These are phyloP conservation scores for Casuarina cunninghamiana DNA, from an alignment of 306 rosid species.

Conservation along the genomic window DNA sequence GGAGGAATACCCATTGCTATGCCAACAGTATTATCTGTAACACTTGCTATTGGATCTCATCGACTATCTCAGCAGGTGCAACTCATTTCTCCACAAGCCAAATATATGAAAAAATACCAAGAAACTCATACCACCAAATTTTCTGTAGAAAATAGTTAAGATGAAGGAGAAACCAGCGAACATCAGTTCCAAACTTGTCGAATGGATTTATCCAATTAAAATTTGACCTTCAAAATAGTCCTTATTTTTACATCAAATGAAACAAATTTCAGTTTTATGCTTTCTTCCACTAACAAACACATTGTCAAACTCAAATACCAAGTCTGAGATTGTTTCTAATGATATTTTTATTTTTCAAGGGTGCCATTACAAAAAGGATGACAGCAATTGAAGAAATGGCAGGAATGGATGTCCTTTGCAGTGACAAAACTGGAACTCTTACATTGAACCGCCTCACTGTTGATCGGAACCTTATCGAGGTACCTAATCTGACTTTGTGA, in stretches of 20 bases:
- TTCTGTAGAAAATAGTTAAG: conserved; percentile 14
- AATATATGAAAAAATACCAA: conserved; percentile 5
- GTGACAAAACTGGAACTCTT: conserved; percentile 92
- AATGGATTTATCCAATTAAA: background rate
- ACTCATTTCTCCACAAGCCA: conserved; percentile 5
- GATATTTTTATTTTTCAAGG: conserved; percentile 41
- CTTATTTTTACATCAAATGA: background rate
- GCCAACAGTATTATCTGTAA: conserved; percentile 93
- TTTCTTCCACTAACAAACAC: conserved; percentile 7
- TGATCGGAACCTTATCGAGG: conserved; percentile 77
- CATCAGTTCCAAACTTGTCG: background rate
- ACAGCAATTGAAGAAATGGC: conserved; percentile 98
- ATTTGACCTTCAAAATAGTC: conserved; percentile 6
- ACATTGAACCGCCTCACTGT: conserved; percentile 81
- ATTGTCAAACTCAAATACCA: background rate
- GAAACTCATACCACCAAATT: background rate
- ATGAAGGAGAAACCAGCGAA: conserved; percentile 6
- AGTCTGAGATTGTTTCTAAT: conserved; percentile 20
- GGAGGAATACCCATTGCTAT: conserved; percentile 97
- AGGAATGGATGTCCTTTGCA: conserved; percentile 91
- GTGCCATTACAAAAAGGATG: conserved; percentile 92
- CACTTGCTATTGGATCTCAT: conserved; percentile 90
- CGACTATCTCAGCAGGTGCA: conserved; percentile 87
- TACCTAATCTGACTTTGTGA: conserved; percentile 16
- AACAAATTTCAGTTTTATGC: background rate